Evolutionary conservation across 1,139 yeast genomes (phyloP).

Genomic region (Candida freyschussii): DNA sequence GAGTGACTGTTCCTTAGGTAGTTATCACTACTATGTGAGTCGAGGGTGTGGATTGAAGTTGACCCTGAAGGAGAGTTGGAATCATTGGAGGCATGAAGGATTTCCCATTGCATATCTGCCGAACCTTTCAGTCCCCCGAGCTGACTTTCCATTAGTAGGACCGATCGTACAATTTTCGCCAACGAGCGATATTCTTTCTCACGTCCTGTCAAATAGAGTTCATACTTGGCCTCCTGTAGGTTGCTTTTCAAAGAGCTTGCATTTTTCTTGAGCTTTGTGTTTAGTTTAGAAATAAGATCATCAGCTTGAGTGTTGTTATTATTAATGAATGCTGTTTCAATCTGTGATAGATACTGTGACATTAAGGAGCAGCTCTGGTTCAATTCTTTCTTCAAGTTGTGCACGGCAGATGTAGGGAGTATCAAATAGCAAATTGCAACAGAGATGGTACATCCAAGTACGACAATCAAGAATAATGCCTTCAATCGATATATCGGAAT

Average conservation of each 20-base stretch:
- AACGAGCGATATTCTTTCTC: conserved; percentile 49
- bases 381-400: conserved; percentile 40
- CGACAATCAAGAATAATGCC: conserved; percentile 56
- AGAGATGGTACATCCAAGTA: conserved; percentile 57
- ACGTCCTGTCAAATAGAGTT: conserved; percentile 48
- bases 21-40: conserved; percentile 3
- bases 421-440: conserved; percentile 53
- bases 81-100: conserved; percentile 21
- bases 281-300: conserved; percentile 33
- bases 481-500: conserved; percentile 55
- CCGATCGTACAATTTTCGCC: conserved; percentile 44
- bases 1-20: conserved; percentile 1
- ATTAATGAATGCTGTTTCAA: conserved; percentile 50
- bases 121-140: conserved; percentile 67
- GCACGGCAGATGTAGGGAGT: conserved; percentile 62
- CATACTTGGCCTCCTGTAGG: conserved; percentile 61
- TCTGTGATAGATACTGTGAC: conserved; percentile 45
- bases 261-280: conserved; percentile 37
- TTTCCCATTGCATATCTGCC: conserved; percentile 59
- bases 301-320: conserved; percentile 37
- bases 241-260: conserved; percentile 38
- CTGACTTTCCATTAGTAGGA: conserved; percentile 50
- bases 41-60: conserved; percentile 6
- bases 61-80: conserved; percentile 2
- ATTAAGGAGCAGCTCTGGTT: conserved; percentile 51